These are phyloP conservation scores for Saitoella complicata DNA, from an alignment of 805 yeast genomes.

Conservation along the genomic window DNA sequence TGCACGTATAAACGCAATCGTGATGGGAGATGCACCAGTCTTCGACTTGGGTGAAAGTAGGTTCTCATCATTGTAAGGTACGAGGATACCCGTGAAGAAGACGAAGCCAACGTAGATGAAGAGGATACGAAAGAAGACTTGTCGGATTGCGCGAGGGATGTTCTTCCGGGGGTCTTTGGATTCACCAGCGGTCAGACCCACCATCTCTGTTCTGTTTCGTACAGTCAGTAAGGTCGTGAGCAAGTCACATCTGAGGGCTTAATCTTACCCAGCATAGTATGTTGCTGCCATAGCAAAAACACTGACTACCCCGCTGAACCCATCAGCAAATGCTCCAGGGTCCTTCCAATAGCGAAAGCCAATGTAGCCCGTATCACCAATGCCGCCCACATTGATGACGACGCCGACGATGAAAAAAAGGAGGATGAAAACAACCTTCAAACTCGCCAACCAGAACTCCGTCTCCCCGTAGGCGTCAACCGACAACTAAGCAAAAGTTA, in stretches of 20 bases:
- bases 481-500: too few species aligned
- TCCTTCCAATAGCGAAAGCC: constrained; percentile 41
- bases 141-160: constrained; percentile 52
- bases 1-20: constrained; percentile 48
- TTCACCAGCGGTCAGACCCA: constrained; percentile 56
- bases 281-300: constrained; percentile 54
- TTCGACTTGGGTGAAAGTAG: constrained; percentile 33
- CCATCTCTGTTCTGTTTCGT: constrained; percentile 46
- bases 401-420: constrained; percentile 45
- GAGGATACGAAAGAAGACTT: constrained; percentile 58
- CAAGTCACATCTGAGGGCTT: too few species aligned
- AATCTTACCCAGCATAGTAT: constrained; percentile 49
- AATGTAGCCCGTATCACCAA: constrained; percentile 33
- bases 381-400: constrained; percentile 37
- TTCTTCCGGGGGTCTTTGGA: constrained; percentile 43
- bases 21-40: constrained; percentile 63
- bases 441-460: constrained; percentile 37
- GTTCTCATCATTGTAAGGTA: constrained; percentile 39
- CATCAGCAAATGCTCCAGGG: constrained; percentile 53
- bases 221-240: too few species aligned
- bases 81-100: constrained; percentile 43
- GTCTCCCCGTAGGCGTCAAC: constrained; percentile 45
- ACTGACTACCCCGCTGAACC: constrained; percentile 46
- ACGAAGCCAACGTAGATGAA: constrained; percentile 42
- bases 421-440: constrained; percentile 38